These are phyloP conservation scores for Conoideocrella luteorostrata DNA, from an alignment of 2,329 filamentous ascomycete genomes.

Conservation along the genomic window DNA sequence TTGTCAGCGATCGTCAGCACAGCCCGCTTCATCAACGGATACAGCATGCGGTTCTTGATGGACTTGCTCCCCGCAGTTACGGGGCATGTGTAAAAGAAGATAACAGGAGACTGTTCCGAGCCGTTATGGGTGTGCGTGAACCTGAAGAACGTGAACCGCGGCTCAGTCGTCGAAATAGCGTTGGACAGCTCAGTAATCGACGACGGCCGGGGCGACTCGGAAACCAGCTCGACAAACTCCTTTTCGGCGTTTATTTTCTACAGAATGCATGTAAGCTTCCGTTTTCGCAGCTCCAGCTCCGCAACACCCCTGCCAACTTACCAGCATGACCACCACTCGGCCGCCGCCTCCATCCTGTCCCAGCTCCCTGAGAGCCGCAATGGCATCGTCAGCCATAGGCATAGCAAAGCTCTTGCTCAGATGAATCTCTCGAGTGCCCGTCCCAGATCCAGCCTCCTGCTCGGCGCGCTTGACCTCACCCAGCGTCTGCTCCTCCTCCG, in stretches of 20 bases:
- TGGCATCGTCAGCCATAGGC: conserved; percentile 56
- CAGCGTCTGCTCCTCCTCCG: conserved; percentile 67
- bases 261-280: no score
- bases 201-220: conserved; percentile 42
- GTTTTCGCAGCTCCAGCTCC: no score
- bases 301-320: conserved; percentile 30
- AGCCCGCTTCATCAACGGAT: conserved; percentile 63
- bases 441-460: conserved; percentile 66
- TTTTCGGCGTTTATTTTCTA: conserved; percentile 66
- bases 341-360: conserved; percentile 42
- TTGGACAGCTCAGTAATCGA: conserved; percentile 52
- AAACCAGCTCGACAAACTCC: conserved; percentile 63
- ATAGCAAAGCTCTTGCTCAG: conserved; percentile 51
- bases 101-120: conserved; percentile 48
- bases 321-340: conserved; percentile 57
- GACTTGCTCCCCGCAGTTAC: conserved; percentile 55
- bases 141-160: conserved; percentile 72
- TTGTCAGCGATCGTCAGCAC: conserved; percentile 60
- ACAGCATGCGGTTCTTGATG: conserved; percentile 81
- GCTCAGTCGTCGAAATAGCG: conserved; percentile 60
- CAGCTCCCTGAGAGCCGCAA: conserved; percentile 56
- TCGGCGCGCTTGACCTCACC: conserved; percentile 70
- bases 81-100: conserved; percentile 82
- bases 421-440: conserved; percentile 51
- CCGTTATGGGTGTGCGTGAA: conserved; percentile 54